A percentile compares a stretch with the other conserved stretches of the same genome.
Conservation (phyloP, 2,329 filamentous ascomycete species). For the Dryadomyces quercus-mongolicae region DNA sequence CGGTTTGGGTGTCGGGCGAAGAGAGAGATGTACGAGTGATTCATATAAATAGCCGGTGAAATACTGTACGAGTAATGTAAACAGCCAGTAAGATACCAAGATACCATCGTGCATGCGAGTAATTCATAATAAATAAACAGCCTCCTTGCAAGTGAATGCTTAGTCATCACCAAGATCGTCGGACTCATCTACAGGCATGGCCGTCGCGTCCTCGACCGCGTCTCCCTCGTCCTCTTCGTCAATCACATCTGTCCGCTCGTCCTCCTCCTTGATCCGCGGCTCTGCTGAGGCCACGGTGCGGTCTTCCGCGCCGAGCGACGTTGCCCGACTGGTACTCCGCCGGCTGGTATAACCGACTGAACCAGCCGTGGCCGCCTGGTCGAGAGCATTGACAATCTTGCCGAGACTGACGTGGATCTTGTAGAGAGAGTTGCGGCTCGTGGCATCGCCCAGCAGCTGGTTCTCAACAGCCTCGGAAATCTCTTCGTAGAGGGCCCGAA, state of each 20-base stretch:
- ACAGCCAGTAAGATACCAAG: no score
- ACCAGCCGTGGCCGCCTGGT: slow-evolving; percentile 21
- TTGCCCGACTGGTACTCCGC: slow-evolving; percentile 30
- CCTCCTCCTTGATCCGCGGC: slow-evolving; percentile 35
- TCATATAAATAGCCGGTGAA: no score
- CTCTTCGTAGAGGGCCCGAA: slow-evolving; percentile 44
- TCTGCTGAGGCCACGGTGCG: slow-evolving; percentile 23
- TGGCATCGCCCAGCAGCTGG: slow-evolving; percentile 46
- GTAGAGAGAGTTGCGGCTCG: slow-evolving; percentile 51
- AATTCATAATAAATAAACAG: neutral
- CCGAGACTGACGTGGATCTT: slow-evolving; percentile 56
- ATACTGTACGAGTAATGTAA: no score
- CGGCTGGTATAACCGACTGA: slow-evolving; percentile 13
- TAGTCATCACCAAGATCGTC: slow-evolving; percentile 9
- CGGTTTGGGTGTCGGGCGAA: no score
- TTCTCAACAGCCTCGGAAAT: slow-evolving; percentile 52
- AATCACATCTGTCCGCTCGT: slow-evolving; percentile 23
- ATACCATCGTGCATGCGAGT: neutral
- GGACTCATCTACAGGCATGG: slow-evolving; percentile 3
- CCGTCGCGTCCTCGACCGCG: slow-evolving; percentile 17
- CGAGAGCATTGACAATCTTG: slow-evolving; percentile 53
- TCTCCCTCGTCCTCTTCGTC: slow-evolving; percentile 25
- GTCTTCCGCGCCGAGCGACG: slow-evolving; percentile 24
- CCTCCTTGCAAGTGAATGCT: neutral
- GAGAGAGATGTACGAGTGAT: no score